These are phyloP conservation scores for Pseudozyma flocculosa DNA, from an alignment of 1,284 basidiomycete genomes.

Conservation along the genomic window DNA sequence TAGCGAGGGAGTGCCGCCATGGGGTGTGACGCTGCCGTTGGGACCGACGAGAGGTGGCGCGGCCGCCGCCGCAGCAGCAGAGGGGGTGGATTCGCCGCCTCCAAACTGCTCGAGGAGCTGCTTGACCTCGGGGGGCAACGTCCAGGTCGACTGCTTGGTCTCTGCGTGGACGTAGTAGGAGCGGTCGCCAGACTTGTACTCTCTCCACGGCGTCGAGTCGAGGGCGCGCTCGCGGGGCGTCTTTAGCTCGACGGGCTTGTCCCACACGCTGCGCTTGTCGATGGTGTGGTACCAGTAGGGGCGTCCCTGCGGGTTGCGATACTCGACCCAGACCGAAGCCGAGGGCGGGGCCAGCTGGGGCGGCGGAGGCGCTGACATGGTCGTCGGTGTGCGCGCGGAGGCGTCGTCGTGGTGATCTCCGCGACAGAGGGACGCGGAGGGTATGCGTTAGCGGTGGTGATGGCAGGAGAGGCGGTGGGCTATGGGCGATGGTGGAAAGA, in stretches of 20 bases:
- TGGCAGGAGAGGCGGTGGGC: no score
- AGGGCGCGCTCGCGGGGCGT: conserved; percentile 51
- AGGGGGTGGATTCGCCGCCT: no score
- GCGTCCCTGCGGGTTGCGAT: conserved; percentile 48
- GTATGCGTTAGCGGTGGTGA: no score
- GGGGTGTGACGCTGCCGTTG: no score
- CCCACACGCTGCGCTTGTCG: conserved; percentile 54
- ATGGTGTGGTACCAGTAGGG: conserved; percentile 53
- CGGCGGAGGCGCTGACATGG: neutral
- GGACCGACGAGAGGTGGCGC: no score
- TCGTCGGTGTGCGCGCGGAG: no score
- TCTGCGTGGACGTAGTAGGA: conserved; percentile 55
- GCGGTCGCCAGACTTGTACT: conserved; percentile 53
- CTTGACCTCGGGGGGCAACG: conserved; percentile 48
- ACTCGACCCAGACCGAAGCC: conserved; percentile 37
- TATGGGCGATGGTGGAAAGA: no score
- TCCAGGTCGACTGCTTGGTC: conserved; percentile 56
- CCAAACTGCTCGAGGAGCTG: conserved; percentile 42
- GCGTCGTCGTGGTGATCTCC: no score
- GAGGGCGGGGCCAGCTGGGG: no score
- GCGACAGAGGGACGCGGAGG: no score
- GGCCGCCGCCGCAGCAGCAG: no score
- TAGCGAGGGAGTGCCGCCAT: no score
- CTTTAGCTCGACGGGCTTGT: conserved; percentile 56
- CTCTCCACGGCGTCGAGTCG: conserved; percentile 53